Evolutionary conservation across 2,329 filamentous ascomycete species (phyloP), one percentile per base, ranked within the genome.

Genomic region (Davidsoniella eucalypti): DNA sequence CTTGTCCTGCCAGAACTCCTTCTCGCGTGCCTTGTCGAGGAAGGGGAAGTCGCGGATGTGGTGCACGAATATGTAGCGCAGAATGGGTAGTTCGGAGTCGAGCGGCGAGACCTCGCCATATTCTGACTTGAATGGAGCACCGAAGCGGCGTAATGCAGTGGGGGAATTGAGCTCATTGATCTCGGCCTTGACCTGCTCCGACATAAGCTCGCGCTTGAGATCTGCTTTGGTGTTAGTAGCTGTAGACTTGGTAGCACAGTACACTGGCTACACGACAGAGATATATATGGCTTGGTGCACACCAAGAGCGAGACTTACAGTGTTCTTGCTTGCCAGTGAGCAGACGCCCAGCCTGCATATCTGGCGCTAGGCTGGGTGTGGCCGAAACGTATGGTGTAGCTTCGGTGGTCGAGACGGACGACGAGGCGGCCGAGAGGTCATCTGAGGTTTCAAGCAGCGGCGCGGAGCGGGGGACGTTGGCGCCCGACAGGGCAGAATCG

Each of bases 1-100:
- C 65, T 94, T 96, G 63, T 96, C 87, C 68, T 98, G 92, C 92
- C 92, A 98, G 61, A 98, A 98, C 67, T 98, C 92, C 74, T 96
- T 94, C 73, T 98, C 92, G 61, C 79, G 83, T 18, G 92, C 92
- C 71, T 94, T 87, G 66, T 98, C 87, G 56, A 98, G 76, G 61
- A 98, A 98, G 1, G 92, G 92, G 60, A 98, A 98, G 60, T 96
- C 93, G 60, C 92, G 87, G 53, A 98, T 80, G 79, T 96, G 88
- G 62, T 96, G 84, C 50, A 96, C 92, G 62, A 98, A 98, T 61
- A 98, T 94, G 68, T 92, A 96, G 56, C 92, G 79, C 54, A 98
- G 71, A 55, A 98, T 83, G 16, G 92, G 92, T 25, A 98, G 73
- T 58, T 96, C 90, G 2, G 88, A 95, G 61, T 98, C 87, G 54